Evolutionary conservation across 2,329 filamentous ascomycete genomes (phyloP), one percentile per base, ranked within the genome.

Genomic region (Bisporella sp.): DNA sequence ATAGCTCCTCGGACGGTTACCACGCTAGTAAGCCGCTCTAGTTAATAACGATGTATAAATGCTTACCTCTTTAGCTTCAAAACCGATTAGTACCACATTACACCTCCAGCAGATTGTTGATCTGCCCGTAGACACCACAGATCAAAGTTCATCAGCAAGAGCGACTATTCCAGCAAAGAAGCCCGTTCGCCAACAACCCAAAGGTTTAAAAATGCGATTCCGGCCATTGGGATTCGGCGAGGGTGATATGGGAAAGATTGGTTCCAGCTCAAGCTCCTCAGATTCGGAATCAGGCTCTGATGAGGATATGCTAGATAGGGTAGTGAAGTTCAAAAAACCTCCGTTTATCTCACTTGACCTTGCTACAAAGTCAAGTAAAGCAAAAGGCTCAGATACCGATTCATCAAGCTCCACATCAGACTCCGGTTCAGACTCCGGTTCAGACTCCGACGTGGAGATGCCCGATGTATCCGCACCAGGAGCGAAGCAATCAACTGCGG

Each of bases 201-300:
- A 77, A 59, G 84, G 81, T 5, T 69, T 91, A 48, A 81, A 76
- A 60, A 77, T 82, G 66, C 79, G 85, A 33, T 89, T 79, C 66
- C 76, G 76, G 48, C 85, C 86, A 1, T 77, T 85, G 42, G 86
- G 86, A 11, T 75, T 75, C 56, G 73, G 73, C 4, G 52, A 60
- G 8, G 72, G 71, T 30, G 68, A 68, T 31, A 65, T 64, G 31
- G 74, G 68, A 30, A 68, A 52, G 13, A 67, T 72, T 58, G 76
- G 61, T 29, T 55, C 54, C 29, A 49, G 45, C 32, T 51, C 53
- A 9, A 21, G 21, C 21, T 46, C 39, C 4, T 51, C 48, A 11
- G 51, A 51, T 42, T 50, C 53, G 6, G 48, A 47, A 41, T 41
- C 37, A 46, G 21, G 3, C 21, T 59, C 58, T 9, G 59, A 63